Base-by-base conservation (phyloP, 805 yeast species). In the Priceomyces medius region DNA sequence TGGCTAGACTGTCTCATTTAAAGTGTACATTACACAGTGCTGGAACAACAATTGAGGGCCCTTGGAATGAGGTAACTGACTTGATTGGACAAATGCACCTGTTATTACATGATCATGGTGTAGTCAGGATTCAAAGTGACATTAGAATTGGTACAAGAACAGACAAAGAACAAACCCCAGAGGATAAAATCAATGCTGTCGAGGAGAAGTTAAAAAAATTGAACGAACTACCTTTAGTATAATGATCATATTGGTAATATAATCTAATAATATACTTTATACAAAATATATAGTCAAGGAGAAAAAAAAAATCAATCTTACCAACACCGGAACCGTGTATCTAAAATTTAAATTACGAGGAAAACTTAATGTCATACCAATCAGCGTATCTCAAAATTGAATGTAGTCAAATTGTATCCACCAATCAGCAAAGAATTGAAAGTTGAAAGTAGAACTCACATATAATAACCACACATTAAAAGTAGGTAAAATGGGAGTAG, bases 11-110 rank as follows among this genome's bases (percentile, higher is more conserved):
- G 18, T 77, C 85, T 21, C 82, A 78, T 2, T 66, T 88, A 41
- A 72, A 80, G 37, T 80, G 83, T 47, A 80, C 86, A 1, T 67
- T 88, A 45, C 97, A 88, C 63, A 84, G 95, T 51, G 97, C 97
- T 2, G 97, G 97, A 3, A 88, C 96, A 5, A 88, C 96, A 2
- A 81, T 85, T 51, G 85, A 85, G 53, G 97, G 97, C 1, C 89
- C 88, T n/a, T 89, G 96, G 96, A 80, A 81, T 54, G 89, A 85
- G 41, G 96, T 89, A 1, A 83, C 81, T 80, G 78, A 73, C 24
- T 64, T 87, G 40, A 83, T 88, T 52, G 96, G 96, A 6, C 76
- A 78, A 50, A 66, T 88, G 52, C 97, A 88, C 55, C 81, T 83
- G 54, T 68, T 69, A 34, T 75, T 86, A 40, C 97, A 88, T 55